Conservation (phyloP, 176 grass and related monocot genomes). For the Raddia guianensis region DNA sequence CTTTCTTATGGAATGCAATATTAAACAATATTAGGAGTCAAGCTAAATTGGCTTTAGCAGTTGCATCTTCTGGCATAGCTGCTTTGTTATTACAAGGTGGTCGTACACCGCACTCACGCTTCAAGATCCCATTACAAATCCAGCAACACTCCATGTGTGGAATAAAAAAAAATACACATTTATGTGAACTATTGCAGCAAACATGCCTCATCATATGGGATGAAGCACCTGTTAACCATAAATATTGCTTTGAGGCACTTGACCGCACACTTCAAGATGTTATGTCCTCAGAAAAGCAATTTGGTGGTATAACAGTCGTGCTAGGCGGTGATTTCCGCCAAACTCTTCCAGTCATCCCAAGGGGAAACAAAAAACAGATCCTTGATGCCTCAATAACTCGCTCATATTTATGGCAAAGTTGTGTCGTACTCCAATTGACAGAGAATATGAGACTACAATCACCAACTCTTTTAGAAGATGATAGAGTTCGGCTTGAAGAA, state of each 20-base stretch:
- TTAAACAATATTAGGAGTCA: neutral
- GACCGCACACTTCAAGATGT: neutral
- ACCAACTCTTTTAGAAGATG: no score
- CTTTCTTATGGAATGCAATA: neutral
- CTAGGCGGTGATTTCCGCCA: neutral
- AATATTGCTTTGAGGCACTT: neutral
- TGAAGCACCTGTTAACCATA: neutral
- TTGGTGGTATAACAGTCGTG: neutral
- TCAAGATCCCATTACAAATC: neutral
- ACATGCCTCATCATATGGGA: neutral
- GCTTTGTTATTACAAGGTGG: neutral
- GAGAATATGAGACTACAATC: neutral
- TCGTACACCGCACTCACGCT: neutral
- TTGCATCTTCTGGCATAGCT: constrained; percentile 1
- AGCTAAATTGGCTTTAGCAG: neutral
- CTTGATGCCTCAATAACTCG: neutral
- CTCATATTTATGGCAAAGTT: neutral
- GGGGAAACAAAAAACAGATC: neutral
- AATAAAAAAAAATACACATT: neutral
- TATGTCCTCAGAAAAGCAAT: neutral
- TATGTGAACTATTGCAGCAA: neutral
- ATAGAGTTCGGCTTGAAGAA: no score
- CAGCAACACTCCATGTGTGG: neutral
- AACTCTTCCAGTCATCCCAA: neutral
- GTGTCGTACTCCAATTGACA: neutral